Evolutionary conservation across 495 filamentous ascomycete species (phyloP).

Genomic region (Podospora pseudocomata): DNA sequence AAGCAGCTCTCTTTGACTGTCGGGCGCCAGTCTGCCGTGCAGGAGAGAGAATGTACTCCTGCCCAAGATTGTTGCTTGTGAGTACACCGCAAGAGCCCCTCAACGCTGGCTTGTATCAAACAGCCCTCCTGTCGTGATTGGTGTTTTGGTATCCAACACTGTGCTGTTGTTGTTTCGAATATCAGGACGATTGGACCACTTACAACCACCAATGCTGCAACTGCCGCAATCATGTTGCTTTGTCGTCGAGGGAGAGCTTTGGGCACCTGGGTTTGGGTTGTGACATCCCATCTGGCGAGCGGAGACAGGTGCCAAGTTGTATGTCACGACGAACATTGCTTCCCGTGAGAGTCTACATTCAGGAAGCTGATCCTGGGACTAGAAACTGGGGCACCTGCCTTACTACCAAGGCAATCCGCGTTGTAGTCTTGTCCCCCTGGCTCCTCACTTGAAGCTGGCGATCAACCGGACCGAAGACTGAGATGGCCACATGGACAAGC

Average conservation of each 20-base stretch:
- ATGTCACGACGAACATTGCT: not conserved
- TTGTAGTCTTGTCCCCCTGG: not conserved
- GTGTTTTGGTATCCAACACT: not conserved
- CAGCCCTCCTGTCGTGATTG: not conserved
- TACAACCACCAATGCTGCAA: not conserved
- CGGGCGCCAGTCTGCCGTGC: conserved; percentile 25
- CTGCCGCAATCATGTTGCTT: not conserved
- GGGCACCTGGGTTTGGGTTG: not conserved
- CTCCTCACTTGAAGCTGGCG: not conserved
- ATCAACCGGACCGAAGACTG: not conserved
- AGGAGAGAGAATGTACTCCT: conserved; percentile 20
- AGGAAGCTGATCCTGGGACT: not conserved
- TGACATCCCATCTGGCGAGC: not conserved
- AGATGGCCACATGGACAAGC: too few species aligned
- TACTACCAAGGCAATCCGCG: not conserved
- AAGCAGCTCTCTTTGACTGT: conserved; percentile 1
- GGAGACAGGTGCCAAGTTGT: not conserved
- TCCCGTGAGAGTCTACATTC: not conserved
- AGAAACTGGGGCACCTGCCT: not conserved
- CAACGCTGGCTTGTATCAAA: not conserved
- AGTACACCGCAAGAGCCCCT: not conserved
- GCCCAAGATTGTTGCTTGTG: conserved; percentile 26
- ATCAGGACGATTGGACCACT: not conserved
- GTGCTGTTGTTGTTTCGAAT: conserved; percentile 2
- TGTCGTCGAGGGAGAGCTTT: not conserved